Conservation (phyloP, 108 stramenopile species). For the Skeletonema costatum region DNA sequence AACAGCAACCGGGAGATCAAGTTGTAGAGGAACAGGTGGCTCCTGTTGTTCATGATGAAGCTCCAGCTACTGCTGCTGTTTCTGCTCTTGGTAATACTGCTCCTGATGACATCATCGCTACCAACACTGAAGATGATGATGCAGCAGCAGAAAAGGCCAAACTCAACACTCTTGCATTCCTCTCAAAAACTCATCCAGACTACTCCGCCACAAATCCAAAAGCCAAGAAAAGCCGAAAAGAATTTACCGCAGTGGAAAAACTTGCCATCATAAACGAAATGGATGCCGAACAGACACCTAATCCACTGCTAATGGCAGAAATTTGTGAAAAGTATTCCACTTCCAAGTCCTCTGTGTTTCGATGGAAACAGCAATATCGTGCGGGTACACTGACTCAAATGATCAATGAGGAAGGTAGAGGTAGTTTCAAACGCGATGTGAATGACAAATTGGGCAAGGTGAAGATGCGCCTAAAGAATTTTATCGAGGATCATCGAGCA, state of each 20-base stretch:
- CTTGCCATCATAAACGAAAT: slow-evolving; percentile 24
- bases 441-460: slow-evolving; percentile 14
- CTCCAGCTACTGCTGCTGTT: neutral
- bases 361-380: slow-evolving; percentile 30
- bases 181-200: neutral
- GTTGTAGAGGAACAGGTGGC: neutral
- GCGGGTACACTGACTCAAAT: slow-evolving; percentile 13
- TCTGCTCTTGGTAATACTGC: neutral
- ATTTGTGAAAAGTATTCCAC: slow-evolving; percentile 36
- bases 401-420: neutral
- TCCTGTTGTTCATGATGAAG: neutral
- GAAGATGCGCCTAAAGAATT: slow-evolving; percentile 15
- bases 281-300: slow-evolving; percentile 5
- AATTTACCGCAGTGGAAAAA: slow-evolving; percentile 35
- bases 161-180: neutral
- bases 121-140: neutral
- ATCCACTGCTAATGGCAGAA: slow-evolving; percentile 18
- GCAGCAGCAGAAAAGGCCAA: neutral
- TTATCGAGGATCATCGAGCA: slow-evolving; percentile 11
- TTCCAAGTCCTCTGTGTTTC: slow-evolving; percentile 34
- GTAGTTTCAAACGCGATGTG: slow-evolving; percentile 26
- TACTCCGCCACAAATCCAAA: neutral
- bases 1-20: neutral
- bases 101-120: neutral
- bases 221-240: slow-evolving; percentile 21